Evolutionary conservation across 495 filamentous ascomycete genomes (phyloP), one percentile per base, ranked within the genome.

Genomic region (Cercophora sp.): DNA sequence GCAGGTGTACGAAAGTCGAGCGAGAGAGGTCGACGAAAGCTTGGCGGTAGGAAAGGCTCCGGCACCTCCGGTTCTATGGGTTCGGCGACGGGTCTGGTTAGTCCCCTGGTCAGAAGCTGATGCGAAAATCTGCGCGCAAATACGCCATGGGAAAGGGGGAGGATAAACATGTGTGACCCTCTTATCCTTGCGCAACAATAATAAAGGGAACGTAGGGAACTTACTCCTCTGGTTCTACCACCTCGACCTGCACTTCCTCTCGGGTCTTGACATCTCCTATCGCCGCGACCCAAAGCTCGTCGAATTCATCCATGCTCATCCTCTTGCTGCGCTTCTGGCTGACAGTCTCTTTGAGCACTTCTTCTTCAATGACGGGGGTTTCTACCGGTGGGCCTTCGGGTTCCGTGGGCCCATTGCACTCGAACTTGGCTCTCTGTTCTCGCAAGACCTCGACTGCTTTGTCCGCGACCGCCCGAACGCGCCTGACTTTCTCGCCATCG

Each of bases 401-500:
- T 40, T 86, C 76, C n/a, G 76, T 65, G 3, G 85, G 72, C 48
- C 91, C 85, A 8, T 90, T 88, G 65, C 93, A 98, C 68, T 97
- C 92, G 56, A 81, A 95, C 62, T 90, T 86, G 48, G 93, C 93
- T 52, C 86, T 79, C 32, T 88, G 83, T 48, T 96, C 85, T 34
- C 94, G 79, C 45, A 98, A 78, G 56, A 93, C 86, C 60, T 95
- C 88, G 9, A 97, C 81, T 2, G 89, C 90, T 60, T 83, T 85
- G 68, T 97, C 85, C 3, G 89, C 89, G 20, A 98, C 89, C 31
- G 85, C 81, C 60, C 89, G 86, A 37, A 96, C 88, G 22, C 85
- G 83, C 41, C 90, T 85, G 16, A 85, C 88, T 63, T 96, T 96
- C 65, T 92, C 88, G 43, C 90, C 88, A 65, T 98, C 94, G 1